phyloP scores from a whole-genome alignment of 345 rosid genomes.

The Geranium brycei region DNA sequence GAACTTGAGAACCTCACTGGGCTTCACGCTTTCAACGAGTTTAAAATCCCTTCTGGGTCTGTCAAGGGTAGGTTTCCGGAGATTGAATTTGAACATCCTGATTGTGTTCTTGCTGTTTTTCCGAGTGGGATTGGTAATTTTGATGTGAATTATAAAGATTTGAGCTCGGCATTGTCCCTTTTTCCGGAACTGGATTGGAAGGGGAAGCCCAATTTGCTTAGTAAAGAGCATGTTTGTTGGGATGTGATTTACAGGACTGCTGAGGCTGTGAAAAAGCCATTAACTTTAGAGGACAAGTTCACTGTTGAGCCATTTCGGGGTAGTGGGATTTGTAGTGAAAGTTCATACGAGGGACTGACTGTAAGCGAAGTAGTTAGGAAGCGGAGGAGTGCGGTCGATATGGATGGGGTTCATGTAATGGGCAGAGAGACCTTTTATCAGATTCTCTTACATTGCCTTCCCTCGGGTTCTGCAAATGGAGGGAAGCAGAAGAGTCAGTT shows the following conservation, averaged over 20 bases:
- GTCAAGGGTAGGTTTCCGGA: constrained; percentile 39
- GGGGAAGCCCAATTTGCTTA: constrained; percentile 56
- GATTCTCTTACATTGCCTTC: constrained; percentile 76
- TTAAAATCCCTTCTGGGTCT: constrained; percentile 27
- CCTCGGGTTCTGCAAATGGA: constrained; percentile 43
- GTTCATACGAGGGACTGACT: constrained; percentile 35
- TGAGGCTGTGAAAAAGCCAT: constrained; percentile 54
- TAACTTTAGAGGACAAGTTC: constrained; percentile 15
- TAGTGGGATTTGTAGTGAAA: constrained; percentile 34
- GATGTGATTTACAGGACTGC: constrained; percentile 65
- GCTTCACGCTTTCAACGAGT: constrained; percentile 27
- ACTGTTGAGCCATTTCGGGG: constrained; percentile 27
- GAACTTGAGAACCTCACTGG: constrained; percentile 55
- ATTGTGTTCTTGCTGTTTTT: constrained; percentile 63
- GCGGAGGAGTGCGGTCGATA: constrained; percentile 85
- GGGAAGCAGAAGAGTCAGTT: constrained; percentile 43
- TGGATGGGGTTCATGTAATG: constrained; percentile 62
- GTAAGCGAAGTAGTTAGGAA: constrained; percentile 54
- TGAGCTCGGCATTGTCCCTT: constrained; percentile 25
- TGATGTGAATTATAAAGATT: constrained; percentile 30
- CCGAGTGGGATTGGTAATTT: constrained; percentile 33
- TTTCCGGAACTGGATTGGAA: constrained; percentile 48
- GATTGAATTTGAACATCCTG: constrained; percentile 78
- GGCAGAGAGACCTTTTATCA: constrained; percentile 60
- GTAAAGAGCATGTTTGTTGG: constrained; percentile 75